phyloP scores from a whole-genome alignment of 345 rosid genomes.

The Brassica rapa region DNA sequence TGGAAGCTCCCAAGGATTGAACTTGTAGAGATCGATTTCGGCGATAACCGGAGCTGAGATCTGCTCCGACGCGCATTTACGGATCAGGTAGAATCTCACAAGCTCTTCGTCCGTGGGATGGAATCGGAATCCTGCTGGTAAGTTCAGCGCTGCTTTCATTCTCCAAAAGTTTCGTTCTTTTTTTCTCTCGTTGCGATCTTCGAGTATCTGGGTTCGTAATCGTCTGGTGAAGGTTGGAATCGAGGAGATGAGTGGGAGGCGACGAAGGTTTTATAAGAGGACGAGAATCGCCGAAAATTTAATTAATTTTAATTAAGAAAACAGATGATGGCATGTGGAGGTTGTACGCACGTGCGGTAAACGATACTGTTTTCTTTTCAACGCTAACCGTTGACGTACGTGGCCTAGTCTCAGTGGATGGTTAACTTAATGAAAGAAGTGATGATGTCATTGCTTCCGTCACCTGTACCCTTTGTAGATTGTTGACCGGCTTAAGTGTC shows the following conservation, averaged over 20 bases:
- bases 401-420: not conserved
- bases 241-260: conserved; percentile 35
- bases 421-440: conserved; percentile 20
- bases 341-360: conserved; percentile 37
- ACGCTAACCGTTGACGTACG: conserved; percentile 39
- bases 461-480: conserved; percentile 30
- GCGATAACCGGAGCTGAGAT: conserved; percentile 77
- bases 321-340: not conserved
- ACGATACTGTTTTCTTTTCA: conserved; percentile 27
- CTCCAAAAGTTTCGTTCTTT: not conserved
- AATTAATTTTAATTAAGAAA: not conserved
- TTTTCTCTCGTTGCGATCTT: not conserved
- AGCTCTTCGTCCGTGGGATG: conserved; percentile 95
- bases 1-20: conserved; percentile 93
- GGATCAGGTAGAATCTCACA: conserved; percentile 69
- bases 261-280: conserved; percentile 41
- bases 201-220: not conserved
- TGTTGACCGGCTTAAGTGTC: conserved; percentile 36
- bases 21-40: conserved; percentile 87
- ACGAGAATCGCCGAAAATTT: conserved; percentile 25
- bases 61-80: conserved; percentile 64
- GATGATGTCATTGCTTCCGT: conserved; percentile 46
- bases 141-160: conserved; percentile 59
- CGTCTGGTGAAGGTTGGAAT: conserved; percentile 32
- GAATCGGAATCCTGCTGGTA: conserved; percentile 93